phyloP scores from a whole-genome alignment of 768 basidiomycete species.

The Chlorophyllum brunneum region DNA sequence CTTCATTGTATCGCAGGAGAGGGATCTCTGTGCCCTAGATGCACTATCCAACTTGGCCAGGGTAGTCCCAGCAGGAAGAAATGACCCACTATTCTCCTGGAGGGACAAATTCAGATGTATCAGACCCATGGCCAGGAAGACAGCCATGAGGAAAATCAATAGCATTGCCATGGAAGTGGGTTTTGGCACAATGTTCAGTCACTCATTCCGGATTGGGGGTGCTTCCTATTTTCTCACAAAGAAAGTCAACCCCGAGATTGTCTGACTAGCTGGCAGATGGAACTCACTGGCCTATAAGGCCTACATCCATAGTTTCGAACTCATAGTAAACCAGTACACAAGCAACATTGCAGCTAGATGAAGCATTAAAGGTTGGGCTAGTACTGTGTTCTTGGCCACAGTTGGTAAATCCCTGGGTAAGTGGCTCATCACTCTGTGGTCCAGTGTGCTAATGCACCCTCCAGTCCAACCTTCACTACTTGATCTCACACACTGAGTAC shows the following conservation, averaged over 20 bases:
- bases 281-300: slow-evolving; percentile 34
- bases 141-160: slow-evolving; percentile 27
- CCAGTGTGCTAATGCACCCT: background rate
- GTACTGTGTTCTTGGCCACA: background rate
- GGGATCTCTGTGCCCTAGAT: slow-evolving; percentile 23
- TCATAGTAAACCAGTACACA: slow-evolving; percentile 22
- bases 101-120: slow-evolving; percentile 22
- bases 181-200: slow-evolving; percentile 31
- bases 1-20: slow-evolving; percentile 19
- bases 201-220: slow-evolving; percentile 41
- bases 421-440: background rate
- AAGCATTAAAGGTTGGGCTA: background rate
- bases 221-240: slow-evolving; percentile 30
- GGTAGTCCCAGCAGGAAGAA: slow-evolving; percentile 22
- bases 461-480: background rate
- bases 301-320: slow-evolving; percentile 35
- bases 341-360: background rate
- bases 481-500: background rate
- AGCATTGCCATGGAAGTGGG: slow-evolving; percentile 20
- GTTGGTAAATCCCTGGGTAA: background rate
- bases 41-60: slow-evolving; percentile 27
- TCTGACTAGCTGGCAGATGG: slow-evolving; percentile 33
- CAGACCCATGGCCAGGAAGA: slow-evolving; percentile 24
- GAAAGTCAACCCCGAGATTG: slow-evolving; percentile 29
- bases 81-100: slow-evolving; percentile 35